phyloP scores from a whole-genome alignment of 106 monocot genomes.

The Xerophyta viscosa region DNA sequence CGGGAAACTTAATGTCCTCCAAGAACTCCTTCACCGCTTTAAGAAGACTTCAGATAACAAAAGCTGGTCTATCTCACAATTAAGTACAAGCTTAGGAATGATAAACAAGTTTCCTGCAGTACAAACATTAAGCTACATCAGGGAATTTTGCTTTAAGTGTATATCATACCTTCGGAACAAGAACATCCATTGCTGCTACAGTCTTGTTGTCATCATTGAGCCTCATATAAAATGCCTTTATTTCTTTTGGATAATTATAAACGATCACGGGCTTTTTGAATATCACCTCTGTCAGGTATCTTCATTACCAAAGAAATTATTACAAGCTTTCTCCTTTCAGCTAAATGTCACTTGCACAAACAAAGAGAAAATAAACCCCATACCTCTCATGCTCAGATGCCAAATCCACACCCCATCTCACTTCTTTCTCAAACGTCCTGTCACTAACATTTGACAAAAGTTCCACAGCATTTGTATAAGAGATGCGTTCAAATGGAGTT shows the following conservation, averaged over 20 bases:
- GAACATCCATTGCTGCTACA: slow-evolving; percentile 82
- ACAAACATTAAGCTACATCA: too few relatives aligned
- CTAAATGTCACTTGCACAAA: background rate
- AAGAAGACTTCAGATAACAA: too few relatives aligned
- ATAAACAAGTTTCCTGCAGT: too few relatives aligned
- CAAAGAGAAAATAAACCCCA: background rate
- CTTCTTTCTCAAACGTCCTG: slow-evolving; percentile 68
- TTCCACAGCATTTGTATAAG: slow-evolving; percentile 70
- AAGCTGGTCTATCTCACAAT: too few relatives aligned
- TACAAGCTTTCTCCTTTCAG: too few relatives aligned
- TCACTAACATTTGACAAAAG: slow-evolving; percentile 54
- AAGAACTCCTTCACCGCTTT: too few relatives aligned
- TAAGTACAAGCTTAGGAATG: too few relatives aligned
- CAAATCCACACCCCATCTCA: slow-evolving; percentile 76
- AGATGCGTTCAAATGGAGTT: slow-evolving; percentile 50
- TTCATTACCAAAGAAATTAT: slow-evolving; percentile 18
- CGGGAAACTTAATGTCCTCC: too few relatives aligned
- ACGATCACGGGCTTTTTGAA: slow-evolving; percentile 75
- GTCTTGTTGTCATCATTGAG: slow-evolving; percentile 64
- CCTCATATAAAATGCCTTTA: slow-evolving; percentile 79
- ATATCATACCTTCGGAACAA: slow-evolving; percentile 60
- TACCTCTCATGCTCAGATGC: slow-evolving; percentile 90
- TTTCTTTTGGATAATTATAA: slow-evolving; percentile 69
- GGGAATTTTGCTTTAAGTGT: background rate
- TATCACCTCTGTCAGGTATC: slow-evolving; percentile 75